Base-by-base conservation (phyloP, 2,329 filamentous ascomycete genomes). In the Neodidymelliopsis sp. region DNA sequence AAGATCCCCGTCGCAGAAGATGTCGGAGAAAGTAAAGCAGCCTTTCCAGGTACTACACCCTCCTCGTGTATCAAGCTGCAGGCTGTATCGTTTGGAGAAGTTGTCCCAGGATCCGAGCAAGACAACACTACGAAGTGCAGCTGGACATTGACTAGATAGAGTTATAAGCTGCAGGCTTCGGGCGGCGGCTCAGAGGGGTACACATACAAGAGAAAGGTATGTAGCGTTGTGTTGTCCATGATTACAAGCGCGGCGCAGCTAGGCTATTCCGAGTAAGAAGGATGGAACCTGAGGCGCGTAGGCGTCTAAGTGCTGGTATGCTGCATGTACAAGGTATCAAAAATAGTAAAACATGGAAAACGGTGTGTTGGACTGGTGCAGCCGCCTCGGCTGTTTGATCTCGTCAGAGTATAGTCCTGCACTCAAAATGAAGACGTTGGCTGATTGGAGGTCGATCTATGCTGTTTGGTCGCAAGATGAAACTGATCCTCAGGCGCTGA, bases 61-160 rank as follows among this genome's bases (percentile, higher is more conserved):
- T 61, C 88, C 85, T 68, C 88, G 85, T 56, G 76, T 77, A 75
- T 97, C 93, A 62, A 86, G 84, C 70, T 93, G 85, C 86, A 97
- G 91, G 34, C 78, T 79, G 78, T 96, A 93, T 38, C 84, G 79
- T 66, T 82, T 85, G 53, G 81, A 79, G 75, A 97, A 97, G 77
- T 96, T 96, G 77, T 97, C 92, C 93, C 93, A 97, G 56, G 91
- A 96, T 55, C 93, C 93, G 62, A 94, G 81, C 34, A 97, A 81
- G 67, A 89, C 85, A 59, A 97, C 89, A 33, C 87, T 87, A 56
- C 81, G 80, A 55, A 85, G 81, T 40, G 82, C 64, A 53, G 58
- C 53, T 11, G 70, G 69, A 46, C 65, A 69, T 51, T 72, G 66
- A 60, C 71, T 74, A 53, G 29, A 43, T 39, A 54, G 50, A 23